Conservation (phyloP, 2,329 filamentous ascomycete species). For the Emericellopsis cladophorae region DNA sequence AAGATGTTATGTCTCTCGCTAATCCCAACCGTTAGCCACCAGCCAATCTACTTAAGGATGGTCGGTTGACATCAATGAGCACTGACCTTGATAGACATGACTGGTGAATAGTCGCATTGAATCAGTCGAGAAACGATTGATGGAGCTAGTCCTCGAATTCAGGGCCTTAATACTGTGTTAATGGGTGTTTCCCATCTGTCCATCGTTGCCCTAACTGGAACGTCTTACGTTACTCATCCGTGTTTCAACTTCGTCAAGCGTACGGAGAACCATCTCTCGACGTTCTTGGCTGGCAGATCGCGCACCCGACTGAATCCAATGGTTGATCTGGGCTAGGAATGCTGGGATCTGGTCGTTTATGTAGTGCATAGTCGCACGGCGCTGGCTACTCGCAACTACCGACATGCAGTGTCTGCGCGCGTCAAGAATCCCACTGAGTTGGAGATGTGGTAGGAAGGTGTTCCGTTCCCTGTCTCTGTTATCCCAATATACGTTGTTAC, state of each 20-base stretch:
- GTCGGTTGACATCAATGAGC: not conserved
- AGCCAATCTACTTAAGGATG: not conserved
- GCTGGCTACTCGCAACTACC: conserved; percentile 28
- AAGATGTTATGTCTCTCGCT: not conserved
- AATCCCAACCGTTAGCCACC: not conserved
- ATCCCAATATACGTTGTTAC: conserved; percentile 28
- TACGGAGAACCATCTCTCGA: conserved; percentile 17
- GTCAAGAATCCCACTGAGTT: conserved; percentile 26
- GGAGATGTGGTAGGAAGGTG: conserved; percentile 16
- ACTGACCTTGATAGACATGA: not conserved
- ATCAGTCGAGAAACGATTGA: not conserved
- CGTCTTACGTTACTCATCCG: conserved; percentile 16
- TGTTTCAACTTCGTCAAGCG: conserved; percentile 17
- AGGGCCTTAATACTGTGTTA: not conserved
- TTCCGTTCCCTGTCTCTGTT: conserved; percentile 13
- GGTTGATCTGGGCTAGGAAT: conserved; percentile 22
- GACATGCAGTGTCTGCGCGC: conserved; percentile 29
- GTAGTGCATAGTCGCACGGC: conserved; percentile 19
- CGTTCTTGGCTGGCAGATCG: conserved; percentile 21
- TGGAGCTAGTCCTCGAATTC: not conserved
- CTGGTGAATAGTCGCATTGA: not conserved
- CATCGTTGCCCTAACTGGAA: not conserved
- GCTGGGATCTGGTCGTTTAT: conserved; percentile 26
- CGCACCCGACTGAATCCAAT: conserved; percentile 31
- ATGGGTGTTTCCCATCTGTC: not conserved